Evolutionary conservation across 805 yeast species (phyloP).

Genomic region (Tetrapisispora fleetii): DNA sequence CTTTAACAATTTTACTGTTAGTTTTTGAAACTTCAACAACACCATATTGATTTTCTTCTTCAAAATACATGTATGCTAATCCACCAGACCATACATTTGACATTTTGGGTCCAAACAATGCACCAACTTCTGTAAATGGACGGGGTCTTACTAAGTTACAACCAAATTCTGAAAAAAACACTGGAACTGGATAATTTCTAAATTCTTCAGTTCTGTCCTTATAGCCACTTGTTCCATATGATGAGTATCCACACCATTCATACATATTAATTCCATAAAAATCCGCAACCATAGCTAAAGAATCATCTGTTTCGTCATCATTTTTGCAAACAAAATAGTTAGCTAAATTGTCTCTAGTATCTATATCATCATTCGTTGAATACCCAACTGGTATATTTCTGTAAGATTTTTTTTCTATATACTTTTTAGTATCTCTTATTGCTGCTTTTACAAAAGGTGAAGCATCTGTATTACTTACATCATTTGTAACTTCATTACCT

Average conservation of each 20-base stretch:
- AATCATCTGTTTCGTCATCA: background rate
- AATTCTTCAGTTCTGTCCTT: conserved; percentile 53
- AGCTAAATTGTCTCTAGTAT: conserved; percentile 69
- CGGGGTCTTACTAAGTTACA: conserved; percentile 62
- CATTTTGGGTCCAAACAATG: conserved; percentile 58
- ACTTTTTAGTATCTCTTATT: conserved; percentile 74
- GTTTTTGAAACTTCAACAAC: conserved; percentile 40
- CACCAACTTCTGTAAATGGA: conserved; percentile 59
- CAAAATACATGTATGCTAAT: conserved; percentile 72
- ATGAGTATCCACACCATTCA: conserved; percentile 75
- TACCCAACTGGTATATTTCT: conserved; percentile 88
- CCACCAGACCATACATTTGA: conserved; percentile 81
- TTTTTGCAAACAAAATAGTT: conserved; percentile 64
- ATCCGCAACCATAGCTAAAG: conserved; percentile 51
- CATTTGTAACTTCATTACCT: conserved; percentile 93
- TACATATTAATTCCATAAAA: conserved; percentile 82
- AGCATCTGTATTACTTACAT: conserved; percentile 70
- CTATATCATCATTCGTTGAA: conserved; percentile 81
- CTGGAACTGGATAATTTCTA: conserved; percentile 55
- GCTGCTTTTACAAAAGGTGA: conserved; percentile 96
- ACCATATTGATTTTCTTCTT: conserved; percentile 68
- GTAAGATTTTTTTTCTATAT: conserved; percentile 51
- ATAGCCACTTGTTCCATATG: conserved; percentile 57
- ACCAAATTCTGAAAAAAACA: conserved; percentile 75
- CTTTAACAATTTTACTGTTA: conserved; percentile 35